A percentile compares a stretch with the other conserved stretches of the same genome.
phyloP scores from a whole-genome alignment of 345 rosid genomes.

The Chamaenerion angustifolium region DNA sequence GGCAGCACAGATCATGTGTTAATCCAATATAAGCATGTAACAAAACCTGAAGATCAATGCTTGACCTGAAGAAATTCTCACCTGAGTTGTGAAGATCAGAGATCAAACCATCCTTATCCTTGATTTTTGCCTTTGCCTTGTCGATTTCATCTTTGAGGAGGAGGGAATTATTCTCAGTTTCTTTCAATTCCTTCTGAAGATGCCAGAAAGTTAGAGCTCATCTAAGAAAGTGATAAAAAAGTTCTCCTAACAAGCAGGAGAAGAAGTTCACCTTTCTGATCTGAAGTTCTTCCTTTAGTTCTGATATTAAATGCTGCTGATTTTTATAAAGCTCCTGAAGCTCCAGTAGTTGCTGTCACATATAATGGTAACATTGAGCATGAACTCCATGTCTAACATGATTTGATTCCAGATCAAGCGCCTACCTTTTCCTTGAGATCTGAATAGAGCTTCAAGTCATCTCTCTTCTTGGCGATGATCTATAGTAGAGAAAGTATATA shows the following conservation, averaged over 20 bases:
- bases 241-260: background rate
- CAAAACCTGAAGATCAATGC: too few species aligned
- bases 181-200: constrained; percentile 71
- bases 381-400: background rate
- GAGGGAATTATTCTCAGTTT: constrained; percentile 59
- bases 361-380: constrained; percentile 4
- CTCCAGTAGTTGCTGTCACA: constrained; percentile 61
- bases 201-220: background rate
- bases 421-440: constrained; percentile 74
- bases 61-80: constrained; percentile 12
- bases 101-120: constrained; percentile 83
- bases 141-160: constrained; percentile 88
- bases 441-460: constrained; percentile 69
- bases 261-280: constrained; percentile 51
- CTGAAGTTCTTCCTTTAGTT: constrained; percentile 68
- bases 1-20: too few species aligned
- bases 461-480: constrained; percentile 96
- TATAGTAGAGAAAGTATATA: constrained; percentile 15
- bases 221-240: too few species aligned
- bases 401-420: background rate
- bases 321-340: constrained; percentile 76
- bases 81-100: constrained; percentile 78
- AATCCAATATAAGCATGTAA: too few species aligned
- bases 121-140: constrained; percentile 83
- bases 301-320: constrained; percentile 53